Evolutionary conservation across 257 asterid genomes (phyloP), one percentile per base, ranked within the genome.

Genomic region (Scutellaria baicalensis): DNA sequence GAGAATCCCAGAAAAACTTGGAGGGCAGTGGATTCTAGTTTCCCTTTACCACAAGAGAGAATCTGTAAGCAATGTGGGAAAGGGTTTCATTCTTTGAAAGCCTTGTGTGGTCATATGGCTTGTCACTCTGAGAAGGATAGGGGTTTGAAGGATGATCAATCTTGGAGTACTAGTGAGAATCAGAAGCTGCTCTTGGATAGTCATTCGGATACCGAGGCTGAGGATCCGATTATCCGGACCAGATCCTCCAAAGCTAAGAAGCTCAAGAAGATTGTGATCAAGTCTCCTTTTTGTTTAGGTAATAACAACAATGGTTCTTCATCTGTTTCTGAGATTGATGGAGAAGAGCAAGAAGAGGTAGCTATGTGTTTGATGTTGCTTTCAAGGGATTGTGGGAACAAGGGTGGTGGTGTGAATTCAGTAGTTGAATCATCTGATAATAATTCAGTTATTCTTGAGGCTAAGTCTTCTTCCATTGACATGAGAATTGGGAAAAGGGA

Each of bases 21-120:
- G 93, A 89, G 93, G 70, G 86, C 87, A 45, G 86, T 64, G 18
- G 93, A 77, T 79, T 57, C 79, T 0, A 71, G 38, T 3, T 74
- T 66, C 69, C 82, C 84, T 54, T 16, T 77, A 70, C 84, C 89
- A 11, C 88, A 71, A 47, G 97, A 86, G 68, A 93, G 68, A 71
- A 68, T 86, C 17, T 93, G 98, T 74, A 91, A 90, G 73, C 98
- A 90, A 85, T 93, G 98, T 82, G 97, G 98, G 38, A 93, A 90
- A 81, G 87, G 84, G 12, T 92, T 89, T 75, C 93, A 83, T 64
- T 89, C 97, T 0, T 14, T 86, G 77, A 92, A 92, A 68, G 97
- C 97, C 27, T 74, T 92, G 76, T 92, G 97, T 76, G 96, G 97
- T 9, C 97, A 92, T 45, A 92, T 92, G 97, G 97, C 98, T 69